Conservation (phyloP, 139 green algal species). For the Picocystis salinarum region DNA sequence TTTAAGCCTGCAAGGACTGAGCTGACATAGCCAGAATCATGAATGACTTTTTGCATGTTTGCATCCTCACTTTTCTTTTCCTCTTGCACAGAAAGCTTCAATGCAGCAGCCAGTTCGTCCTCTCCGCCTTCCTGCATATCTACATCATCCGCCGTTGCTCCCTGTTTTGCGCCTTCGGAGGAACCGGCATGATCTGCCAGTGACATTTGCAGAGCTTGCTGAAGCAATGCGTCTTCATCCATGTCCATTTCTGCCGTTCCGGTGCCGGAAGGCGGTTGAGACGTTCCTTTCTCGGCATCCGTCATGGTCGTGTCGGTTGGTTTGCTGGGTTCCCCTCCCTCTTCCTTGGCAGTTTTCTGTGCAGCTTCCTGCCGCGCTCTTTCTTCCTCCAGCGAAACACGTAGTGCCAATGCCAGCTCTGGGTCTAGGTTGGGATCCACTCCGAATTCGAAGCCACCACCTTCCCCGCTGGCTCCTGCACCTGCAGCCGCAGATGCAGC, state of each 20-base stretch:
- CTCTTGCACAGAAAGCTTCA: conserved; percentile 39
- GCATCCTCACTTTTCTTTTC: not conserved
- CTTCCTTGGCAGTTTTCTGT: conserved; percentile 8
- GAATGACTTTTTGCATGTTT: not conserved
- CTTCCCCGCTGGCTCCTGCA: conserved; percentile 18
- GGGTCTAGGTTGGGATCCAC: conserved; percentile 95
- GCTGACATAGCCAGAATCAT: conserved; percentile 10
- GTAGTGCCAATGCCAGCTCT: conserved; percentile 72
- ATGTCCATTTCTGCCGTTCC: conserved; percentile 25
- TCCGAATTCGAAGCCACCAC: conserved; percentile 74
- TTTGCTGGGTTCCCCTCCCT: conserved; percentile 1
- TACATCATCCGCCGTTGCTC: conserved; percentile 12
- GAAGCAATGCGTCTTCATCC: conserved; percentile 61
- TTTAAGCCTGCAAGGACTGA: conserved; percentile 13
- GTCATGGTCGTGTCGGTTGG: too few species aligned
- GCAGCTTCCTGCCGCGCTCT: conserved; percentile 57
- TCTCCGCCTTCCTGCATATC: conserved; percentile 16
- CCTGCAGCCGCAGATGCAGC: conserved; percentile 15
- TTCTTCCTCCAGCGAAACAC: conserved; percentile 95
- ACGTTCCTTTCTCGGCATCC: too few species aligned
- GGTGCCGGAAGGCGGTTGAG: not conserved
- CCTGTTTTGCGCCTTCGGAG: not conserved
- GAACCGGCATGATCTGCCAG: conserved; percentile 30
- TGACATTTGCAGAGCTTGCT: conserved; percentile 79
- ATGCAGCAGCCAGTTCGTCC: conserved; percentile 38